These are phyloP conservation scores for Diaporthe ilicicola DNA, from an alignment of 2,329 filamentous ascomycete genomes.

Conservation along the genomic window DNA sequence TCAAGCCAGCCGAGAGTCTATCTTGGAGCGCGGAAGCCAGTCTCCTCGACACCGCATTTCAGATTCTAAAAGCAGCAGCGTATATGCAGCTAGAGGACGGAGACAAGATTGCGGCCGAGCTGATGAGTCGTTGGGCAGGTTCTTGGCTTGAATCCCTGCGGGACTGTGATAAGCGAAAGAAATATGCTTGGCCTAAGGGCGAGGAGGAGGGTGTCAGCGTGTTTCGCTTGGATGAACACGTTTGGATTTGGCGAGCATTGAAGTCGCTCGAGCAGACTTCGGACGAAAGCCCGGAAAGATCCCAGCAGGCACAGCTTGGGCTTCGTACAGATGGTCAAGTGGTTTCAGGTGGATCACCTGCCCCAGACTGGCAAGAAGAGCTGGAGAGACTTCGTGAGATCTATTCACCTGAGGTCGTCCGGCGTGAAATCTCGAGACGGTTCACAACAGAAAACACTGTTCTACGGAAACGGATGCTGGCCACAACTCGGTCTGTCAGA, in stretches of 20 bases:
- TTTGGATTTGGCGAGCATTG: neutral
- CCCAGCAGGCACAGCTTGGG: neutral
- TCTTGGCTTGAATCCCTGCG: neutral
- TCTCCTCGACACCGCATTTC: neutral
- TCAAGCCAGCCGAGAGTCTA: neutral
- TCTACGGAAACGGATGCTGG: conserved; percentile 29
- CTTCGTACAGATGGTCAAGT: neutral
- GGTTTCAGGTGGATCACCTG: neutral
- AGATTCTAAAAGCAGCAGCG: neutral
- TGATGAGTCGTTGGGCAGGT: neutral
- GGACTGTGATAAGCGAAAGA: neutral
- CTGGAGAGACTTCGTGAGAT: neutral
- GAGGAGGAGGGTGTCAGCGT: neutral
- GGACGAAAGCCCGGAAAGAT: neutral
- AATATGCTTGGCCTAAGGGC: conserved; percentile 23
- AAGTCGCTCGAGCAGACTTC: neutral
- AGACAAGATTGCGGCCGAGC: neutral
- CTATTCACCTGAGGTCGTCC: neutral
- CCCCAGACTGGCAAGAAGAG: neutral
- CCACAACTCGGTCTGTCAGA: conserved; percentile 27
- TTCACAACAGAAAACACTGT: conserved; percentile 30
- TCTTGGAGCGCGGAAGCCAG: neutral
- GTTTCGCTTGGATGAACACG: neutral
- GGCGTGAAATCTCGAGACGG: conserved; percentile 14
- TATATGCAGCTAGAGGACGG: neutral